These are phyloP conservation scores for Solanum hybrid DNA, from an alignment of 305 asterid genomes.

Conservation along the genomic window DNA sequence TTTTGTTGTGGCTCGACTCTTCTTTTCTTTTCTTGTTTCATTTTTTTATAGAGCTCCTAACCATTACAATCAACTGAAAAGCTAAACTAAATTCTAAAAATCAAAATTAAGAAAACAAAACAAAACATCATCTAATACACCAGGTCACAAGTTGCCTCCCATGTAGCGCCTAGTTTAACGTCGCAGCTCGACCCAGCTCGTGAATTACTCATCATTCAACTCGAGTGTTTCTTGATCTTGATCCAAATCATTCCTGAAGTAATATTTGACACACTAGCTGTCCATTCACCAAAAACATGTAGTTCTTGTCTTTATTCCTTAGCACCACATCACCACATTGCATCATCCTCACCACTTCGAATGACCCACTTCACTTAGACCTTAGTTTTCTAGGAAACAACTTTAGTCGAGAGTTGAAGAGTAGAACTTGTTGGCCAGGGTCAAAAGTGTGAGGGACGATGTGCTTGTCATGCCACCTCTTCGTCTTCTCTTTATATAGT, in stretches of 20 bases:
- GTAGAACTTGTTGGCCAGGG: not conserved
- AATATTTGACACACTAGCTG: not conserved
- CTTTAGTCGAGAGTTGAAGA: not conserved
- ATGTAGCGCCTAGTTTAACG: not conserved
- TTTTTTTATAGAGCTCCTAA: not conserved
- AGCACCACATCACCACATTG: not conserved
- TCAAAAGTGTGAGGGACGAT: not conserved
- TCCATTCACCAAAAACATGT: not conserved
- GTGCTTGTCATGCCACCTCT: not conserved
- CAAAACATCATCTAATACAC: not conserved
- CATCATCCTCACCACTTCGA: not conserved
- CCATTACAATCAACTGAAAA: not conserved
- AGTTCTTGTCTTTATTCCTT: not conserved
- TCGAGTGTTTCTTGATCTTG: not conserved
- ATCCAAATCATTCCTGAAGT: not conserved
- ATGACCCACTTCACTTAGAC: not conserved
- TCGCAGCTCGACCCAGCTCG: not conserved
- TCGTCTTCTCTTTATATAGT: not conserved
- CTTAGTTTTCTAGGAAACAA: not conserved
- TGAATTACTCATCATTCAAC: not conserved
- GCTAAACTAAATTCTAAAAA: not conserved
- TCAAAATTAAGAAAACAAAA: not conserved
- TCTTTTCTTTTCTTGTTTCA: no score
- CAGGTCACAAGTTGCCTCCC: not conserved
- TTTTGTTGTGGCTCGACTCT: not conserved